Percentiles rank a stretch among this genome's conserved stretches.
phyloP scores from a whole-genome alignment of 805 yeast species.

The Scheffersomyces lignosus region DNA sequence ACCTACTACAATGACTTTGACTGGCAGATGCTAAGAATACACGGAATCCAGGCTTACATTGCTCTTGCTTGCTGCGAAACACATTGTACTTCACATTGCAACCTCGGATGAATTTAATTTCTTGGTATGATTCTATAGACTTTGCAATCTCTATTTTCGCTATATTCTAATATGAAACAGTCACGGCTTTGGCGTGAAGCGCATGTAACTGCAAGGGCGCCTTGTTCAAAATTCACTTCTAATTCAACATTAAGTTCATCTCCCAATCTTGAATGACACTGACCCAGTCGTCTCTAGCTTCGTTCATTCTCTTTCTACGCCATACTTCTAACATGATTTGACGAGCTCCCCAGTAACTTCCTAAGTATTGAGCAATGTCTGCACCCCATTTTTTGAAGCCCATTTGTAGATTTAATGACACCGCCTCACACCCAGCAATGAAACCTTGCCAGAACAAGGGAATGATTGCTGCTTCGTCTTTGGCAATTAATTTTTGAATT shows the following conservation, averaged over 20 bases:
- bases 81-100: too few relatives aligned
- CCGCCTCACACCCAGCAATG: slow-evolving; percentile 81
- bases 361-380: slow-evolving; percentile 53
- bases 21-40: too few relatives aligned
- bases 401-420: slow-evolving; percentile 54
- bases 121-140: too few relatives aligned
- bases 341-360: slow-evolving; percentile 84
- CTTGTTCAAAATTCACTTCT: too few relatives aligned
- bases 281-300: slow-evolving; percentile 69
- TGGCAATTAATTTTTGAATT: slow-evolving; percentile 57
- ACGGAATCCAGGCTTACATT: too few relatives aligned
- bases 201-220: too few relatives aligned
- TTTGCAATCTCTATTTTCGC: too few relatives aligned
- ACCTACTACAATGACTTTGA: too few relatives aligned
- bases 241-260: slow-evolving; percentile 76
- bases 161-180: too few relatives aligned
- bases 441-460: slow-evolving; percentile 91
- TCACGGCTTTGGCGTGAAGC: too few relatives aligned
- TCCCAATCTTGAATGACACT: slow-evolving; percentile 82
- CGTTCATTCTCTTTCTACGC: slow-evolving; percentile 66
- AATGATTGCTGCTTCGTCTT: slow-evolving; percentile 57
- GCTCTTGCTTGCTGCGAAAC: too few relatives aligned
- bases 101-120: too few relatives aligned
- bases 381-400: slow-evolving; percentile 76
- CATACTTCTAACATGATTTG: slow-evolving; percentile 86